Percentiles rank a stretch among this genome's conserved stretches.
phyloP scores from a whole-genome alignment of 2,329 filamentous ascomycete genomes.

The Fusarium sp. region DNA sequence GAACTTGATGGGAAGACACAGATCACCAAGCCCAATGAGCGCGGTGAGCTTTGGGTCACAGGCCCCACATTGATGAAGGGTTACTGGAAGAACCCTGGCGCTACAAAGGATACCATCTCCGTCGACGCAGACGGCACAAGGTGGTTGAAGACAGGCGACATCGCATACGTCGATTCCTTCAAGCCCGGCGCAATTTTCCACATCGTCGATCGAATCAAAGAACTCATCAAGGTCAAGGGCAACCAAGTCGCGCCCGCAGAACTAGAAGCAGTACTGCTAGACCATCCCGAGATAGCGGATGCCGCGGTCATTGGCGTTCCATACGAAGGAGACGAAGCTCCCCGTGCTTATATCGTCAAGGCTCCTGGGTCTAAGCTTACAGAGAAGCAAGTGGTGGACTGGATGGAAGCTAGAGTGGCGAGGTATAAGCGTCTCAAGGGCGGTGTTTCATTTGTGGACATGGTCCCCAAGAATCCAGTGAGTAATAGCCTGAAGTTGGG shows the following conservation, averaged over 20 bases:
- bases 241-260: constrained; percentile 83
- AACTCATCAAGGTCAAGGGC: constrained; percentile 74
- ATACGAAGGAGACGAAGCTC: constrained; percentile 64
- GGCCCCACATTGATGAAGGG: constrained; percentile 79
- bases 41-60: constrained; percentile 79
- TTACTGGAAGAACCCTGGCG: constrained; percentile 79
- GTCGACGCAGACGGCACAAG: constrained; percentile 61
- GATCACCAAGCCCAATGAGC: constrained; percentile 60
- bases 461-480: constrained; percentile 75
- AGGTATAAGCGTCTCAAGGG: constrained; percentile 74
- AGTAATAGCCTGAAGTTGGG: background rate
- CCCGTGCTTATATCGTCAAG: constrained; percentile 70
- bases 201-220: constrained; percentile 79
- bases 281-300: constrained; percentile 76
- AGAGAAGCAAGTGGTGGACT: constrained; percentile 60
- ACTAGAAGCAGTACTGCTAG: constrained; percentile 77
- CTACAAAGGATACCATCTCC: constrained; percentile 69
- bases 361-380: constrained; percentile 56
- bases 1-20: constrained; percentile 62
- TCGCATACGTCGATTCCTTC: constrained; percentile 73
- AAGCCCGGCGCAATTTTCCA: constrained; percentile 60
- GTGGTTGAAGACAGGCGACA: constrained; percentile 82
- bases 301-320: constrained; percentile 69
- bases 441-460: constrained; percentile 69
- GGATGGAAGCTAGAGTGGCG: constrained; percentile 73